Percentiles rank a stretch among this genome's conserved stretches.
These are phyloP conservation scores for Penicillium angulare DNA, from an alignment of 495 filamentous ascomycete genomes.

Conservation along the genomic window DNA sequence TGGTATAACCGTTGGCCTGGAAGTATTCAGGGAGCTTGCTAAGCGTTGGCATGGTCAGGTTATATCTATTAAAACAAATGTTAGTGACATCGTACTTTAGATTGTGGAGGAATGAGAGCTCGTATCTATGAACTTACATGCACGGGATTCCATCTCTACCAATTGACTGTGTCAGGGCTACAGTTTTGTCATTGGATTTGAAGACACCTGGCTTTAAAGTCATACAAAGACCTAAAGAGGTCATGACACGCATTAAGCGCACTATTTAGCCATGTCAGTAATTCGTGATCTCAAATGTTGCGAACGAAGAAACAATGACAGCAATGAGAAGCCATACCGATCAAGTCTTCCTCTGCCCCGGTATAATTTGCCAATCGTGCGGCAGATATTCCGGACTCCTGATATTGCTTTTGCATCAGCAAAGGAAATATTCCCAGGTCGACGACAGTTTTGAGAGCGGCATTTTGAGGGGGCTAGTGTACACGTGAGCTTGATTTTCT, in stretches of 20 bases:
- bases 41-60: slow-evolving; percentile 38
- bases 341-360: slow-evolving; percentile 29
- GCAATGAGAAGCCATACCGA: slow-evolving; percentile 19
- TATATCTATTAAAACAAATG: slow-evolving; percentile 20
- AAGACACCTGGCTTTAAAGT: slow-evolving; percentile 26
- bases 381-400: slow-evolving; percentile 25
- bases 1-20: slow-evolving; percentile 25
- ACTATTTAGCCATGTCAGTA: slow-evolving; percentile 14
- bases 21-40: slow-evolving; percentile 35
- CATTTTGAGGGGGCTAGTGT: slow-evolving; percentile 43
- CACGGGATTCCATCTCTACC: slow-evolving; percentile 37
- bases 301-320: neutral
- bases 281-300: neutral
- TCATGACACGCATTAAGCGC: slow-evolving; percentile 40
- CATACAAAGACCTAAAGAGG: slow-evolving; percentile 31
- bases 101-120: neutral
- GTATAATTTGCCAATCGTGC: slow-evolving; percentile 24
- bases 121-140: slow-evolving; percentile 31
- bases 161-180: slow-evolving; percentile 32
- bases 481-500: slow-evolving; percentile 4
- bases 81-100: slow-evolving; percentile 2
- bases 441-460: slow-evolving; percentile 34
- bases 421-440: slow-evolving; percentile 34
- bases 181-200: slow-evolving; percentile 31
- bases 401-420: slow-evolving; percentile 22